Evolutionary conservation across 352 stramenopile genomes (phyloP).

Genomic region (Globisporangium okanoganense): DNA sequence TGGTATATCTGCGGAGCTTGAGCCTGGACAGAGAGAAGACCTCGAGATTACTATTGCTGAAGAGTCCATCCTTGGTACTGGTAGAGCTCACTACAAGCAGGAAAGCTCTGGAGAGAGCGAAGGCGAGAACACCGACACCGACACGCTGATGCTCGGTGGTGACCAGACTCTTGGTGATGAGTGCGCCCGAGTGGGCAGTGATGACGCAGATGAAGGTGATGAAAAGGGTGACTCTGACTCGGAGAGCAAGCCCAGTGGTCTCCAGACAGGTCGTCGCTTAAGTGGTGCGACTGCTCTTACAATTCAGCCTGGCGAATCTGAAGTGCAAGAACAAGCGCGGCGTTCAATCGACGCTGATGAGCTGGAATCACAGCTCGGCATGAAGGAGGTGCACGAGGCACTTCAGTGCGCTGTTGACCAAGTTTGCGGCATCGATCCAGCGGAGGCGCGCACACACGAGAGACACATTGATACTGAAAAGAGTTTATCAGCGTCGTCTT

Average conservation of each 20-base stretch:
- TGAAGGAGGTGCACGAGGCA: background rate
- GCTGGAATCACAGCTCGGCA: background rate
- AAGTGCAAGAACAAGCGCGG: background rate
- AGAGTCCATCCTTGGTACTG: no score
- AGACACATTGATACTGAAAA: no score
- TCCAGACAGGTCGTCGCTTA: background rate
- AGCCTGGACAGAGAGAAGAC: background rate
- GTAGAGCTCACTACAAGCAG: background rate
- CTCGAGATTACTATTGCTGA: background rate
- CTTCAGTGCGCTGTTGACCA: background rate
- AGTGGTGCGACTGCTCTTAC: background rate
- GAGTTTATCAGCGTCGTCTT: background rate
- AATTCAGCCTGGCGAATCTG: background rate
- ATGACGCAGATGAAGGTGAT: background rate
- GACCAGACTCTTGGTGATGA: background rate
- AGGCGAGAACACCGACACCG: background rate
- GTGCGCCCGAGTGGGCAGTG: background rate
- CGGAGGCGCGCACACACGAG: background rate
- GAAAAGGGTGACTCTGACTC: background rate
- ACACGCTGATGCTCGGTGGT: background rate
- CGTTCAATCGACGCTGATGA: background rate
- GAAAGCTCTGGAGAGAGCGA: background rate
- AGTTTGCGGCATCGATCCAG: background rate
- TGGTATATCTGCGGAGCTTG: background rate
- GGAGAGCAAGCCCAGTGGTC: background rate